These are phyloP conservation scores for Pelargonium exstipulatum DNA, from an alignment of 441 rosid genomes.

Conservation along the genomic window DNA sequence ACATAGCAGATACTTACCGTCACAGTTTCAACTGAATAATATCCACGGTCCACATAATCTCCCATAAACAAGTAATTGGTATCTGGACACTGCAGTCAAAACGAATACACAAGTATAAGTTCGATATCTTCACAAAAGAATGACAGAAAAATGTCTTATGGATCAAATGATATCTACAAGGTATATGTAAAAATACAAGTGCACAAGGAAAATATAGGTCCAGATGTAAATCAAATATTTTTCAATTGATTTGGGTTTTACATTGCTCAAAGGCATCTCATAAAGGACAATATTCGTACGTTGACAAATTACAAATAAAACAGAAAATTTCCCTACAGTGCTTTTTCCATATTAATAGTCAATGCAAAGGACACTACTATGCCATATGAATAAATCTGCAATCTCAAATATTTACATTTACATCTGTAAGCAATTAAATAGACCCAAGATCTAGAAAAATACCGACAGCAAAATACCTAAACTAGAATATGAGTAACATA, in stretches of 20 bases:
- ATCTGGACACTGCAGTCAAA: constrained; percentile 56
- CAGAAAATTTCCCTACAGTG: not conserved
- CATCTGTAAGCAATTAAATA: too few species aligned
- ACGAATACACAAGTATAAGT: constrained; percentile 1
- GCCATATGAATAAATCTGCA: not conserved
- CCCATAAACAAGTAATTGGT: constrained; percentile 34
- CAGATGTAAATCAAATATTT: not conserved
- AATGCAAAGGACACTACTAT: not conserved
- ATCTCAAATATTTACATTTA: too few species aligned
- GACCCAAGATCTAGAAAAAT: not conserved
- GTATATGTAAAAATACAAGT: not conserved
- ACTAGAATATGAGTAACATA: not conserved
- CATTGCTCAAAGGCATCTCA: not conserved
- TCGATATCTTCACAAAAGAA: not conserved
- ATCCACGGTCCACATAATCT: constrained; percentile 72
- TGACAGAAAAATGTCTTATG: not conserved
- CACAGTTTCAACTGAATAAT: constrained; percentile 71
- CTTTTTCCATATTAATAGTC: not conserved
- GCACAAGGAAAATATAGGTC: not conserved
- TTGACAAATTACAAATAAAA: not conserved
- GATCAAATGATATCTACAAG: not conserved
- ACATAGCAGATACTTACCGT: constrained; percentile 32
- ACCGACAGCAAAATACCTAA: not conserved
- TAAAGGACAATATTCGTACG: not conserved
- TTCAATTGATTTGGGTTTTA: not conserved